Conservation (phyloP, 192 early-diverging fungal species). For the Backusella circina region DNA sequence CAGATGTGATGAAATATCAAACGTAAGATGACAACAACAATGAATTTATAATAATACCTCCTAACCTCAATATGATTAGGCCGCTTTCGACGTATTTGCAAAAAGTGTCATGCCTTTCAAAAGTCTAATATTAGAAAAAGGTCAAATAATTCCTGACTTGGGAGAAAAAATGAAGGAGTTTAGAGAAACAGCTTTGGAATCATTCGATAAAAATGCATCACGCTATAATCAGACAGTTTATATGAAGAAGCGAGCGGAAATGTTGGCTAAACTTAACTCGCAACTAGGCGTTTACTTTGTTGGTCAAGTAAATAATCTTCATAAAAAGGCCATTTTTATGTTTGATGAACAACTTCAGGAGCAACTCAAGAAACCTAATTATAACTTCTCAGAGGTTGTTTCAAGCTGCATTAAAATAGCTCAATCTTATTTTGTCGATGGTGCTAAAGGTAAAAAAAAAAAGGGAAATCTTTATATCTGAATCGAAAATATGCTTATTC, state of each 20-base stretch:
- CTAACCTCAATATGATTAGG: constrained; percentile 20
- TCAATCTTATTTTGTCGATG: constrained; percentile 7
- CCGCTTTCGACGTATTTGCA: constrained; percentile 67
- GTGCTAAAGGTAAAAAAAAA: constrained; percentile 35
- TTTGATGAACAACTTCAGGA: constrained; percentile 50
- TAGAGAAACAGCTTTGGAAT: constrained; percentile 53
- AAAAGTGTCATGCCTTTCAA: constrained; percentile 59
- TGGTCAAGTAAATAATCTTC: constrained; percentile 85
- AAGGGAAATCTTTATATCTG: not conserved
- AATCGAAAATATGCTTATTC: not conserved
- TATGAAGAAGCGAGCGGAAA: constrained; percentile 79
- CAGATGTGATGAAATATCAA: constrained; percentile 96
- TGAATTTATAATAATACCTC: not conserved
- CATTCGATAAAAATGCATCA: constrained; percentile 87
- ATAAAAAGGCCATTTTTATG: constrained; percentile 63
- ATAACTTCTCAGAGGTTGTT: constrained; percentile 68
- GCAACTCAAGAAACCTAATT: constrained; percentile 19
- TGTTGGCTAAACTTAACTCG: constrained; percentile 72
- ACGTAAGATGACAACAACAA: constrained; percentile 24
- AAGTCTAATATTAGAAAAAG: constrained; percentile 67
- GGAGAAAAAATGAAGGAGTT: constrained; percentile 63
- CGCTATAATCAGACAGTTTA: constrained; percentile 90
- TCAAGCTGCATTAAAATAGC: constrained; percentile 39
- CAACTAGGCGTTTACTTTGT: constrained; percentile 77
- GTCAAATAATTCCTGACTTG: constrained; percentile 73